Evolutionary conservation across 2,329 filamentous ascomycete species (phyloP).

Genomic region (Fusarium miscanthi): DNA sequence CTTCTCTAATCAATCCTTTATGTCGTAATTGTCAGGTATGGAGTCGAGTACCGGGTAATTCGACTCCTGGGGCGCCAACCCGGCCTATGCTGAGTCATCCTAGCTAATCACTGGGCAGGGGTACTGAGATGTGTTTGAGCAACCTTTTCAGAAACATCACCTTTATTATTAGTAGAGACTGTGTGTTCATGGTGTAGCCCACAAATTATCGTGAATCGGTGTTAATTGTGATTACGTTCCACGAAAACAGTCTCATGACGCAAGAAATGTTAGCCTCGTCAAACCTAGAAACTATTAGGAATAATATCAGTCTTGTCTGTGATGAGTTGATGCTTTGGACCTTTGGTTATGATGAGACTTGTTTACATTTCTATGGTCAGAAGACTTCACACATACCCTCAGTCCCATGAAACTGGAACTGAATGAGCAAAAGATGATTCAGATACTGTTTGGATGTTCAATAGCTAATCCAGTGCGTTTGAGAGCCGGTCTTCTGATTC

Average conservation of each 20-base stretch:
- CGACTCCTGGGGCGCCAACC: neutral
- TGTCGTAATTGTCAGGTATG: fast-evolving
- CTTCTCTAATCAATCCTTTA: fast-evolving
- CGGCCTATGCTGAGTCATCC: neutral
- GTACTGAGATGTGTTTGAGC: neutral
- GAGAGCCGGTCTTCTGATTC: neutral
- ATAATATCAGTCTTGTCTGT: neutral
- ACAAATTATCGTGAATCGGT: neutral
- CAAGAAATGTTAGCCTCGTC: too few relatives aligned
- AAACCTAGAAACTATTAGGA: neutral
- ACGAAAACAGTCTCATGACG: neutral
- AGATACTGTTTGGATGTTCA: neutral
- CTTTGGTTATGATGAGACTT: fast-evolving
- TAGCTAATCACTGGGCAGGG: too few relatives aligned
- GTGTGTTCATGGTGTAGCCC: fast-evolving
- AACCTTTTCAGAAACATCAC: neutral
- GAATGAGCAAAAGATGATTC: too few relatives aligned
- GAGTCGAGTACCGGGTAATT: neutral
- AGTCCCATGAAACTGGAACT: fast-evolving
- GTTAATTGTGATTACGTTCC: fast-evolving
- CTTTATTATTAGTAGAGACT: too few relatives aligned
- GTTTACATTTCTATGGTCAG: too few relatives aligned
- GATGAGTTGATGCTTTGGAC: neutral
- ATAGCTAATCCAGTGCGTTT: fast-evolving
- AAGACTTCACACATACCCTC: too few relatives aligned